Percentiles rank a stretch among this genome's conserved stretches.
Evolutionary conservation across 2,329 filamentous ascomycete species (phyloP).

Genomic region (Talaromyces islandicus): DNA sequence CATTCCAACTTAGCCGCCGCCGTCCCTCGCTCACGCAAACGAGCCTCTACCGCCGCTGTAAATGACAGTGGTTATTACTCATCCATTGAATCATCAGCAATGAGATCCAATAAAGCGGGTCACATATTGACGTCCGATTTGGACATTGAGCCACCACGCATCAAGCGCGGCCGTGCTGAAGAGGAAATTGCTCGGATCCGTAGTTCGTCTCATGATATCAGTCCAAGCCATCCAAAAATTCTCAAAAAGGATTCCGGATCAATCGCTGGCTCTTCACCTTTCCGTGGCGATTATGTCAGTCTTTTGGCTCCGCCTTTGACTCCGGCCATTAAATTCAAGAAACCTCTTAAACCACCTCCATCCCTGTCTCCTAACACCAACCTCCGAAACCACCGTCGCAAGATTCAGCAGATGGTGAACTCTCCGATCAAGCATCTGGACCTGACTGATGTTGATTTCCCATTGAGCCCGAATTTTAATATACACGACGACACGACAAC

Average conservation of each 20-base stretch:
- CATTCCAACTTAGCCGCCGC: constrained; percentile 57
- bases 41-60: constrained; percentile 66
- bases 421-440: constrained; percentile 57
- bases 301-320: constrained; percentile 73
- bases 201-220: constrained; percentile 80
- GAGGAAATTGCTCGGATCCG: constrained; percentile 92
- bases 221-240: constrained; percentile 57
- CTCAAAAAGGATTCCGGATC: constrained; percentile 27
- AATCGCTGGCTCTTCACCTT: constrained; percentile 59
- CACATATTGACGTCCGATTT: constrained; percentile 68
- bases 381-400: constrained; percentile 77
- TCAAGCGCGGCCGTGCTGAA: constrained; percentile 86
- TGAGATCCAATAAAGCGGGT: constrained; percentile 61
- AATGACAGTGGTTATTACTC: constrained; percentile 97
- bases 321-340: constrained; percentile 75
- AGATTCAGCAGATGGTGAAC: constrained; percentile 72
- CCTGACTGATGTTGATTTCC: constrained; percentile 34
- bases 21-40: constrained; percentile 60
- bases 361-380: constrained; percentile 93
- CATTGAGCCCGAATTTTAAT: constrained; percentile 47
- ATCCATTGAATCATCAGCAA: constrained; percentile 83
- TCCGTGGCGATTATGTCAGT: constrained; percentile 51
- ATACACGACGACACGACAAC: constrained; percentile 41
- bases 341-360: constrained; percentile 56
- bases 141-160: constrained; percentile 66